Conservation (phyloP, 148 eudicot species). For the Vaccinium corymbosum region DNA sequence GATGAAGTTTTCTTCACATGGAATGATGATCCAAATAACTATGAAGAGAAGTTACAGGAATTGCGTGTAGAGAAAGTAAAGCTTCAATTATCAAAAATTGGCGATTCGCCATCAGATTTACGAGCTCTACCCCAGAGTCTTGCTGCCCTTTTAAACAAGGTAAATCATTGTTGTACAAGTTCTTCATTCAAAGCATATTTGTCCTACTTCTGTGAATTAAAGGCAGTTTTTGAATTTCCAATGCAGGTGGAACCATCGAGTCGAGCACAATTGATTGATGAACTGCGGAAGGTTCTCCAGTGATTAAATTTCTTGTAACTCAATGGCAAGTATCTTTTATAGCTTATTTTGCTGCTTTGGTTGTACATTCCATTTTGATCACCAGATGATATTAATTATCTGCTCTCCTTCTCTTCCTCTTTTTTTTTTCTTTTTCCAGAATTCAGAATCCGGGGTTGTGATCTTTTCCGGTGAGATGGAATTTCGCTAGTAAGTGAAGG, state of each 20-base stretch:
- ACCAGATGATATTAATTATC: background rate
- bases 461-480: slow-evolving; percentile 11
- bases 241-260: slow-evolving; percentile 64
- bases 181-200: background rate
- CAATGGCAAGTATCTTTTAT: background rate
- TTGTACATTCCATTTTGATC: background rate
- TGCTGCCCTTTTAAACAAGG: slow-evolving; percentile 77
- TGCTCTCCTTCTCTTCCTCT: background rate
- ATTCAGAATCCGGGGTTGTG: background rate
- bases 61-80: slow-evolving; percentile 64
- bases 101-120: slow-evolving; percentile 61
- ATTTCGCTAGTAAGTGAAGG: background rate
- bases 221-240: background rate
- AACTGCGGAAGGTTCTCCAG: slow-evolving; percentile 56
- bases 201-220: background rate
- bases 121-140: slow-evolving; percentile 79
- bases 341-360: background rate
- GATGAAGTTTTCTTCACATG: slow-evolving; percentile 74
- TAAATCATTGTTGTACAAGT: slow-evolving; percentile 17
- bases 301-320: slow-evolving; percentile 18
- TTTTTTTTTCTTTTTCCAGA: background rate
- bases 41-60: slow-evolving; percentile 61
- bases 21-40: slow-evolving; percentile 60
- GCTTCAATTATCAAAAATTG: slow-evolving; percentile 57
- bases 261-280: slow-evolving; percentile 49